These are phyloP conservation scores for Pseudozyma hubeiensis DNA, from an alignment of 1,284 basidiomycete genomes.

Conservation along the genomic window DNA sequence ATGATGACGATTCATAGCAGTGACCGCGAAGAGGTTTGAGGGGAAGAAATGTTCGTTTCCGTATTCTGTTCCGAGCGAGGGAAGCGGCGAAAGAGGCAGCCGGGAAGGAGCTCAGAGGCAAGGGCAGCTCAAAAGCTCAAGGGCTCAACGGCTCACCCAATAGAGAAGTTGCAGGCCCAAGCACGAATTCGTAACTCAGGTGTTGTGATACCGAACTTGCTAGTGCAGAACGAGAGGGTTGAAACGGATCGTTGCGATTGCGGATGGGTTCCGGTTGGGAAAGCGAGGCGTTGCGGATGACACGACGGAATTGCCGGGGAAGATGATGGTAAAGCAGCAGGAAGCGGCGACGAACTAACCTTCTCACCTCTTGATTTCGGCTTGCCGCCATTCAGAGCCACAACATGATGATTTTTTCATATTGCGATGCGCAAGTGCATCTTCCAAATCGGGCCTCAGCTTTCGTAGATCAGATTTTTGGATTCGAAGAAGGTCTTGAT, in stretches of 20 bases:
- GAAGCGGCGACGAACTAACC: neutral
- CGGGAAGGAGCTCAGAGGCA: constrained; percentile 21
- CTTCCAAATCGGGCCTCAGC: neutral
- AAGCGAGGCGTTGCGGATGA: neutral
- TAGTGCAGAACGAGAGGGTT: neutral
- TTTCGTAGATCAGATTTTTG: neutral
- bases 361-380: no score
- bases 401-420: no score
- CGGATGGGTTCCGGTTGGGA: constrained; percentile 1
- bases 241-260: constrained; percentile 15
- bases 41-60: neutral
- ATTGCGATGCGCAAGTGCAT: neutral
- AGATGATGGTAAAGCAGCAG: constrained; percentile 7
- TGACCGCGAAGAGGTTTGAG: constrained; percentile 7
- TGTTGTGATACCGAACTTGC: constrained; percentile 3
- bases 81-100: constrained; percentile 4
- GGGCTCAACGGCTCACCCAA: constrained; percentile 32
- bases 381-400: no score
- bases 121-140: constrained; percentile 36
- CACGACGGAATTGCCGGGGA: neutral
- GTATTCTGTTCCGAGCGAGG: constrained; percentile 12
- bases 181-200: constrained; percentile 21
- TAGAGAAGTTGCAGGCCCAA: constrained; percentile 14
- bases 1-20: constrained; percentile 84
- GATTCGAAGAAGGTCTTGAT: neutral